phyloP scores from a whole-genome alignment of 139 green algal genomes.

The Chlorella sp. region DNA sequence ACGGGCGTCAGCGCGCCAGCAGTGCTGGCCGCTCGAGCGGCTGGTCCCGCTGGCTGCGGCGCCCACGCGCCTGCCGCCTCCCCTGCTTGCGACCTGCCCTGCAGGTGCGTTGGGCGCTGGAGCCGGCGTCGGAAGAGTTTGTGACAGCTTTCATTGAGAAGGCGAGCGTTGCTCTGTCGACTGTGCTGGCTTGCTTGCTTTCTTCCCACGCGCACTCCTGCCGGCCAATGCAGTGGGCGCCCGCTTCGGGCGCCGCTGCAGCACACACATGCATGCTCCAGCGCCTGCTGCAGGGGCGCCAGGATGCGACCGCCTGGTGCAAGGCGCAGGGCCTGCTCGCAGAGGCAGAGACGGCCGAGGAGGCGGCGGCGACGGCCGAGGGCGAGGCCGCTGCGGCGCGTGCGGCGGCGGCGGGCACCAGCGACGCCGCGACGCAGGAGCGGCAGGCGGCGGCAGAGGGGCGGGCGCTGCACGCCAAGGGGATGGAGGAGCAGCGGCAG shows the following conservation, averaged over 20 bases:
- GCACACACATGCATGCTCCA: background rate
- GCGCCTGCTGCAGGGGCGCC: slow-evolving; percentile 23
- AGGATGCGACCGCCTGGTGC: slow-evolving; percentile 49
- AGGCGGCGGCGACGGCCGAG: background rate
- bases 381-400: slow-evolving; percentile 11
- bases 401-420: background rate
- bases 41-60: background rate
- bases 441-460: background rate
- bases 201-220: background rate
- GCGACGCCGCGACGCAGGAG: background rate
- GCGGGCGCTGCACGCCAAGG: background rate
- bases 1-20: background rate
- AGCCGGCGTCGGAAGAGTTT: background rate
- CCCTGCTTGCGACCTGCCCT: background rate
- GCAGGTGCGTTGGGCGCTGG: background rate
- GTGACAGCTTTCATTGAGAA: background rate
- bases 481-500: background rate
- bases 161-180: background rate
- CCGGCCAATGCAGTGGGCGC: no score
- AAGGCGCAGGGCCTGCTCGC: slow-evolving; percentile 4
- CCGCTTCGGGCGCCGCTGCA: no score
- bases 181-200: background rate
- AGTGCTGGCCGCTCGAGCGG: background rate
- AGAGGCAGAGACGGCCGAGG: background rate
- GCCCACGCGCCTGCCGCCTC: background rate